A percentile compares a stretch with the other conserved stretches of the same genome.
Evolutionary conservation across 148 eudicot genomes (phyloP).

Genomic region (Polygonum aviculare): DNA sequence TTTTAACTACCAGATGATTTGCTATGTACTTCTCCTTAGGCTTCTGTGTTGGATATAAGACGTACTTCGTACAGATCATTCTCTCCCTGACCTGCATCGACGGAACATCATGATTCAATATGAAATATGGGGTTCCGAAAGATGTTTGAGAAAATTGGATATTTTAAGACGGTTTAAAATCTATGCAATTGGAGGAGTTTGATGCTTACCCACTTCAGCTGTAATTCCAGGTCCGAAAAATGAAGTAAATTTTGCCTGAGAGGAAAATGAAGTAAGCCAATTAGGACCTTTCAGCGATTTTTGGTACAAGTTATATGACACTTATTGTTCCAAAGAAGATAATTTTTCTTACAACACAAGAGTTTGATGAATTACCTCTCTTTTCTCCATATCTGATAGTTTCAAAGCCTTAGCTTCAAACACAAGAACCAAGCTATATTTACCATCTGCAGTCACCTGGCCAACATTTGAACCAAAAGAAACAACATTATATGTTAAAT

Average conservation of each 20-base stretch:
- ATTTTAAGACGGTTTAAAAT: background rate
- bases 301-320: background rate
- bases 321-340: background rate
- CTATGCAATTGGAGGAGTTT: background rate
- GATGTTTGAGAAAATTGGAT: background rate
- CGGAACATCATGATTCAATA: background rate
- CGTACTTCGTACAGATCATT: slow-evolving; percentile 68
- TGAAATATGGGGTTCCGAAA: background rate
- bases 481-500: too few species aligned
- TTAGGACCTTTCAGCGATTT: background rate
- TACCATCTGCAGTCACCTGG: slow-evolving; percentile 87
- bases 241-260: slow-evolving; percentile 81
- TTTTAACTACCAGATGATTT: background rate
- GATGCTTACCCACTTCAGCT: slow-evolving; percentile 74
- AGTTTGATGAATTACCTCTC: slow-evolving; percentile 52
- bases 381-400: slow-evolving; percentile 77
- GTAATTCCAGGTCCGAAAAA: slow-evolving; percentile 95
- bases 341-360: background rate
- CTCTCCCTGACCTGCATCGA: slow-evolving; percentile 52
- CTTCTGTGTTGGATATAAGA: slow-evolving; percentile 65
- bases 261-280: slow-evolving; percentile 8
- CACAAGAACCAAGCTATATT: slow-evolving; percentile 66
- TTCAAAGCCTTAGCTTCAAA: slow-evolving; percentile 74
- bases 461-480: background rate
- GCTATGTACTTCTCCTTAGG: slow-evolving; percentile 16